phyloP scores from a whole-genome alignment of 805 yeast genomes.

The Schwanniomyces occidentalis region DNA sequence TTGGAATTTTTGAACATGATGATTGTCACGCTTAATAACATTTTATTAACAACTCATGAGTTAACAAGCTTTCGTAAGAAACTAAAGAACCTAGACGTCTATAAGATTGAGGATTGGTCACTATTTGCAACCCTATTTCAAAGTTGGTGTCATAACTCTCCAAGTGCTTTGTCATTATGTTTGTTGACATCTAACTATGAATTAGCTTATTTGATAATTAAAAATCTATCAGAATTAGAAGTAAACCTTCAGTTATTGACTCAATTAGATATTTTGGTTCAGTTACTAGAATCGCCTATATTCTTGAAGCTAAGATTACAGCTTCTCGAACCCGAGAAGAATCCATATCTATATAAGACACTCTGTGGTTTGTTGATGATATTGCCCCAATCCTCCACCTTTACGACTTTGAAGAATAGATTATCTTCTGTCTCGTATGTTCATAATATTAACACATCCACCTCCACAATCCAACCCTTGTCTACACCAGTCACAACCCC shows the following conservation, averaged over 20 bases:
- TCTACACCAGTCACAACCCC: constrained; percentile 22
- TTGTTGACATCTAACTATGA: constrained; percentile 86
- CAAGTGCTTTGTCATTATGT: constrained; percentile 84
- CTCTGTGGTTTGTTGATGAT: constrained; percentile 92
- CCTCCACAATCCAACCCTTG: not conserved
- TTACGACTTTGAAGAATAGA: constrained; percentile 75
- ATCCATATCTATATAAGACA: constrained; percentile 81
- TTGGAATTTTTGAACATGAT: constrained; percentile 73
- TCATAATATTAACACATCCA: constrained; percentile 15
- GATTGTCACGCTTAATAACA: constrained; percentile 85
- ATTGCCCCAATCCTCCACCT: constrained; percentile 90
- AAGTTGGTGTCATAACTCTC: constrained; percentile 91
- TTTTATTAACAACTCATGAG: constrained; percentile 83
- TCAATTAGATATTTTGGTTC: constrained; percentile 87
- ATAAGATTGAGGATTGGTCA: constrained; percentile 57
- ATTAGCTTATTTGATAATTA: constrained; percentile 78
- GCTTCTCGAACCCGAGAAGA: constrained; percentile 79
- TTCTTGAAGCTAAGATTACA: constrained; percentile 85
- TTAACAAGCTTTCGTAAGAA: constrained; percentile 67
- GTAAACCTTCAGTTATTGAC: constrained; percentile 75
- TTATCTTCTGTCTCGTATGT: constrained; percentile 59
- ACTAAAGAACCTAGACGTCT: constrained; percentile 53
- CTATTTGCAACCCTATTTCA: constrained; percentile 76
- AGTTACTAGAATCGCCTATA: constrained; percentile 87
- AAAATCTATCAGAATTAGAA: constrained; percentile 79